Conservation (phyloP, 805 yeast genomes). For the Cyberlindnera amylophila region DNA sequence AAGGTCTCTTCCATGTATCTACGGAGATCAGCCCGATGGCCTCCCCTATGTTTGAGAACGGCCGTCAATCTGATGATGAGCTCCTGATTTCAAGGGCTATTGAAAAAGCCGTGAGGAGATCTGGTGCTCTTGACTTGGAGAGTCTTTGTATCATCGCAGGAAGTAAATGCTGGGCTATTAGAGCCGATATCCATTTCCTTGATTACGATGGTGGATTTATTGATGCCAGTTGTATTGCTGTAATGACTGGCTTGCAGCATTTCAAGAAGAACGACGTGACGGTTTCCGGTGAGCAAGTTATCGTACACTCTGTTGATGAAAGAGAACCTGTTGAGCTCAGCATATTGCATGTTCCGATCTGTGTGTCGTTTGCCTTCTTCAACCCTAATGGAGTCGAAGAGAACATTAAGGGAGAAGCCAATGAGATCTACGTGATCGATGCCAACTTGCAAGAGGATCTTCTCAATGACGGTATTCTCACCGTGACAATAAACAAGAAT, state of each 20-base stretch:
- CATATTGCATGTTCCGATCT: slow-evolving; percentile 83
- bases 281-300: slow-evolving; percentile 58
- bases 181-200: slow-evolving; percentile 86
- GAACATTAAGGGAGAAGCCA: slow-evolving; percentile 64
- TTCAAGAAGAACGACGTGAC: slow-evolving; percentile 82
- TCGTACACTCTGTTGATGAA: slow-evolving; percentile 69
- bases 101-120: slow-evolving; percentile 87
- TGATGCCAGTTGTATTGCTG: slow-evolving; percentile 88
- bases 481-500: slow-evolving; percentile 84
- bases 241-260: slow-evolving; percentile 79
- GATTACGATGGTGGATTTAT: slow-evolving; percentile 91
- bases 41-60: slow-evolving; percentile 73
- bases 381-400: slow-evolving; percentile 62
- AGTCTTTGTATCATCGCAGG: slow-evolving; percentile 89
- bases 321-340: slow-evolving; percentile 85
- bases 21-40: slow-evolving; percentile 92
- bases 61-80: slow-evolving; percentile 72
- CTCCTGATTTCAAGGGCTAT: slow-evolving; percentile 74
- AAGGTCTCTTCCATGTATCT: slow-evolving; percentile 79
- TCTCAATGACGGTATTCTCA: slow-evolving; percentile 71
- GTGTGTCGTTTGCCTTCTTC: slow-evolving; percentile 85
- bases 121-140: slow-evolving; percentile 89
- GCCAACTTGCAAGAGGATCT: slow-evolving; percentile 75
- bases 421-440: slow-evolving; percentile 67
- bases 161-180: slow-evolving; percentile 81